Evolutionary conservation across 805 yeast species (phyloP), one percentile per base, ranked within the genome.

Genomic region (Myxozyma mucilagina): DNA sequence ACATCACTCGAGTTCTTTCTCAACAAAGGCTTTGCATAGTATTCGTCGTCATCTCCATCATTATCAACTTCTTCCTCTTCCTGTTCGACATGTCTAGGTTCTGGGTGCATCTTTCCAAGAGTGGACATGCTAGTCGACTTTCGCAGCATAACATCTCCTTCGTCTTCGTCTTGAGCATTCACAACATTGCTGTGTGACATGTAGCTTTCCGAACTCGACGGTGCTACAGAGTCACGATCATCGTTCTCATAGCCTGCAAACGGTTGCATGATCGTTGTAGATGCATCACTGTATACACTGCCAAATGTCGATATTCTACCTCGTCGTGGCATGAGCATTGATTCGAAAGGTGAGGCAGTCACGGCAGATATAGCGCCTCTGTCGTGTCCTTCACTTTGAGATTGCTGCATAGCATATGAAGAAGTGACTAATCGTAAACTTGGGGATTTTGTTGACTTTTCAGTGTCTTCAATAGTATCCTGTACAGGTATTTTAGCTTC

Each of bases 191-290:
- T 24, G 20, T 16, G 41, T 18, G 24, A 29, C 20, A 14, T 50
- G 11, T 14, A 8, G 16, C 29, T 18, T 7, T 11, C 16, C 35
- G 18, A 29, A 38, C 13, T 24, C 9, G 48, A 31, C 34, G 29
- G 36, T n/a, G 34, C 48, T 9, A 35, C 44, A 48, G 57, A 53
- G 39, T 57, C 57, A 9, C 51, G 35, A 20, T 59, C 61, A 6
- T 52, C 53, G 35, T 24, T 38, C 31, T 44, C 63, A 41, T 57
- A 61, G 31, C 38, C 57, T 1, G 45, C 56, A 43, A 61, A 61
- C 24, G 65, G 36, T 49, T 61, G 61, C 65, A 61, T 61, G 18
- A 61, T 61, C 31, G 59, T 57, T 4, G 65, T 61, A 24, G 65
- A 61, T 5, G 59, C 16, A 42, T 61, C 65, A 34, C 61, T 56